Evolutionary conservation across 1,284 basidiomycete species (phyloP).

Genomic region (Tetrapyrgos nigripes): DNA sequence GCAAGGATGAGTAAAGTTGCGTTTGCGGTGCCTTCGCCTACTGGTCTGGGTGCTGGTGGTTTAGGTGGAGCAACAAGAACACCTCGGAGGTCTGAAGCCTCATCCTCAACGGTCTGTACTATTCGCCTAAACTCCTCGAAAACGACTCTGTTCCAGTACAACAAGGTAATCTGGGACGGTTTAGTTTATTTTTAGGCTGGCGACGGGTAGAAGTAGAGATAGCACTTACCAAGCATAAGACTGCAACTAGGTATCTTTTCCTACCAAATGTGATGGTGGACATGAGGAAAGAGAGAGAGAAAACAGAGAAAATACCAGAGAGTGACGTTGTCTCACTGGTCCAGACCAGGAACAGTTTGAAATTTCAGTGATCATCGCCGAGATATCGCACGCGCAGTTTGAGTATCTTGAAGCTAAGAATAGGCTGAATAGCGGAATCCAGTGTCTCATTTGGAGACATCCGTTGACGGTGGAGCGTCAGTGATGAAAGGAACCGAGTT

Average conservation of each 20-base stretch:
- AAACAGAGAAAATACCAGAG: too few species aligned
- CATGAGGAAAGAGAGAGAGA: not conserved
- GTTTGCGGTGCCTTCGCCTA: constrained; percentile 38
- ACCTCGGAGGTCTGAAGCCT: not conserved
- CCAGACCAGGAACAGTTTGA: too few species aligned
- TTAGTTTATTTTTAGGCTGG: too few species aligned
- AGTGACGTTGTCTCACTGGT: too few species aligned
- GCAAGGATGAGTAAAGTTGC: constrained; percentile 53
- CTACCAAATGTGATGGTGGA: not conserved
- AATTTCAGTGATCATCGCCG: too few species aligned
- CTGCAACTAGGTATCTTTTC: not conserved
- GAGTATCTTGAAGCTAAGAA: too few species aligned
- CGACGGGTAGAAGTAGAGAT: not conserved
- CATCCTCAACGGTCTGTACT: not conserved
- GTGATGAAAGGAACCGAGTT: too few species aligned
- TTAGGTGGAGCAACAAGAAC: not conserved
- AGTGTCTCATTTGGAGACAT: too few species aligned
- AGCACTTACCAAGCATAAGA: not conserved
- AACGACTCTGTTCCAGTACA: not conserved
- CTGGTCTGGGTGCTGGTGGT: not conserved
- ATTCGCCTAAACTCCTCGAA: not conserved
- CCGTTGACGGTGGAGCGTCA: too few species aligned
- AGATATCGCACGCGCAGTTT: too few species aligned
- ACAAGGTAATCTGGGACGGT: not conserved
- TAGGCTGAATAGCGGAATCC: too few species aligned